Percentiles rank a stretch among this genome's conserved stretches.
These are phyloP conservation scores for Teunomyces stri DNA, from an alignment of 805 yeast genomes.

Conservation along the genomic window DNA sequence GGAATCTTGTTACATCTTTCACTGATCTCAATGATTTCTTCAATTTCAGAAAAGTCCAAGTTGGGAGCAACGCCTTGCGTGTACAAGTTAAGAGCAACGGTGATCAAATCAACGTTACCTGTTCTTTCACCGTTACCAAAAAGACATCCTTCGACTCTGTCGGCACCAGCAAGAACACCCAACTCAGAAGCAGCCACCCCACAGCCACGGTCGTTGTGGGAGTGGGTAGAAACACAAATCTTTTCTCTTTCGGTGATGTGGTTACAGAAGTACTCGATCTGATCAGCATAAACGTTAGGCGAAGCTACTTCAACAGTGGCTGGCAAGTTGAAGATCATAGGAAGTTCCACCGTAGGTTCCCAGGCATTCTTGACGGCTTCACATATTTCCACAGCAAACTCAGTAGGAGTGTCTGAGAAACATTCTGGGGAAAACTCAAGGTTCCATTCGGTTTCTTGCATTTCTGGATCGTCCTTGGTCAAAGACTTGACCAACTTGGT, in stretches of 20 bases:
- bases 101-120: conserved; percentile 76
- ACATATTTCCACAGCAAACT: conserved; percentile 72
- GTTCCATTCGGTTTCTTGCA: conserved; percentile 63
- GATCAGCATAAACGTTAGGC: conserved; percentile 78
- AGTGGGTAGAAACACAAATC: conserved; percentile 66
- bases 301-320: conserved; percentile 78
- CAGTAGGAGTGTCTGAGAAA: conserved; percentile 71
- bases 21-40: conserved; percentile 62
- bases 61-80: conserved; percentile 74
- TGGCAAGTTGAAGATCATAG: conserved; percentile 75
- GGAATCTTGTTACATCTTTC: conserved; percentile 79
- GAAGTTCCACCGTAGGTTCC: conserved; percentile 74
- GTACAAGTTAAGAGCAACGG: conserved; percentile 74
- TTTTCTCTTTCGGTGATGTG: conserved; percentile 71
- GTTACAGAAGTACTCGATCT: conserved; percentile 69
- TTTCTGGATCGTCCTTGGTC: conserved; percentile 71
- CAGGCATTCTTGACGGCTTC: conserved; percentile 77
- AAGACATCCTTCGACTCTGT: conserved; percentile 79
- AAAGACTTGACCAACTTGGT: conserved; percentile 64
- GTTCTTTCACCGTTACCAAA: conserved; percentile 86
- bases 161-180: conserved; percentile 80
- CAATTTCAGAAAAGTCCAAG: conserved; percentile 68
- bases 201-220: conserved; percentile 81
- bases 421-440: conserved; percentile 79
- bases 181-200: conserved; percentile 82